Percentiles rank a stretch among this genome's conserved stretches.
Evolutionary conservation across 305 asterid genomes (phyloP).

Genomic region (Fraxinus paxiana): DNA sequence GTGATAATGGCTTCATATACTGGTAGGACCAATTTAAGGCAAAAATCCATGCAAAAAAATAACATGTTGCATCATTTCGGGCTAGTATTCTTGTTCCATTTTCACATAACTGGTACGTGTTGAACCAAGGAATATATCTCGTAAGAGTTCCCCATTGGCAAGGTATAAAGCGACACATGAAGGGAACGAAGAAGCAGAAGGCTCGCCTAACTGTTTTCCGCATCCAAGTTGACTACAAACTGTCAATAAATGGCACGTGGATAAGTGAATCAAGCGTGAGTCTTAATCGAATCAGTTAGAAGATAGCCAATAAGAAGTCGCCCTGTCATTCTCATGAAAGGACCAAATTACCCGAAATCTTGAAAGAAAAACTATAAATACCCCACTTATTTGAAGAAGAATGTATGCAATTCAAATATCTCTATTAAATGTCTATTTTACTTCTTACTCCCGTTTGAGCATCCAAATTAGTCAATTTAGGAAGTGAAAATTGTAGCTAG

Average conservation of each 20-base stretch:
- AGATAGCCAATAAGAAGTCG: neutral
- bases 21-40: neutral
- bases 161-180: neutral
- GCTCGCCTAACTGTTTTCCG: neutral
- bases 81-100: neutral
- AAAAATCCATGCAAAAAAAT: neutral
- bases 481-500: neutral
- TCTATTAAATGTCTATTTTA: neutral
- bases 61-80: neutral
- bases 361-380: neutral
- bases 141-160: neutral
- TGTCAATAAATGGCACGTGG: neutral
- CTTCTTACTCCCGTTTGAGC: neutral
- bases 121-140: neutral
- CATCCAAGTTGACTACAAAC: neutral
- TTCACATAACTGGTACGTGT: neutral
- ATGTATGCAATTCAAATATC: neutral
- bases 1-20: neutral
- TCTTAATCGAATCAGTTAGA: neutral
- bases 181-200: neutral
- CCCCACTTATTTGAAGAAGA: neutral
- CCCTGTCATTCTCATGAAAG: neutral
- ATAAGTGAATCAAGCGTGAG: neutral
- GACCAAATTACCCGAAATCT: neutral
- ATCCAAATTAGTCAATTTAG: neutral